Conservation (phyloP, 139 green algal species). For the Desmodesmus armatus region DNA sequence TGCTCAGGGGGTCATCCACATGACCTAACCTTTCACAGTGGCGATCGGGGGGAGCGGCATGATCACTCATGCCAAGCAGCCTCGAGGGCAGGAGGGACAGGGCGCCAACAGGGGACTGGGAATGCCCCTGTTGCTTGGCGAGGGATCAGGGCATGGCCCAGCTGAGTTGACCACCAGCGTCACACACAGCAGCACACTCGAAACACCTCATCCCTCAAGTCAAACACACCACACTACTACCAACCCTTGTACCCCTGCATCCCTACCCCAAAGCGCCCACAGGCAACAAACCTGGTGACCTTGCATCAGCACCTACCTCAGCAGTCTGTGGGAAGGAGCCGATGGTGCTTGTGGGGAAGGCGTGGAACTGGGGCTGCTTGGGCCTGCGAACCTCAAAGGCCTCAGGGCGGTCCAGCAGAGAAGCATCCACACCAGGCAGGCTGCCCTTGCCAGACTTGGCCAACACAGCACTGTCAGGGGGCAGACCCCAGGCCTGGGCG, state of each 20-base stretch:
- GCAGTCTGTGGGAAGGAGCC: slow-evolving; percentile 93
- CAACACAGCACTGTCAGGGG: slow-evolving; percentile 24
- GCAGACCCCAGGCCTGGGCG: slow-evolving; percentile 1
- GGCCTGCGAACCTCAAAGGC: slow-evolving; percentile 65
- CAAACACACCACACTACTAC: too few relatives aligned
- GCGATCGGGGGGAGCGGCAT: slow-evolving; percentile 11
- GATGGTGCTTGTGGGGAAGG: slow-evolving; percentile 91
- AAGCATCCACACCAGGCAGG: slow-evolving; percentile 22
- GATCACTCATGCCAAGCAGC: slow-evolving; percentile 35
- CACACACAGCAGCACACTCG: too few relatives aligned
- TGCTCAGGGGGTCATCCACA: slow-evolving; percentile 44
- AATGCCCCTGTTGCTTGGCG: too few relatives aligned
- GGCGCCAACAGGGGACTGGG: not conserved
- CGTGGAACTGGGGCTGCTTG: slow-evolving; percentile 56
- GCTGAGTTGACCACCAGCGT: too few relatives aligned
- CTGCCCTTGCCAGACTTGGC: not conserved
- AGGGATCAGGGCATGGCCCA: slow-evolving; percentile 34
- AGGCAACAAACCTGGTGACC: not conserved
- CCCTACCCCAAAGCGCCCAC: not conserved
- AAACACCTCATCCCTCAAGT: too few relatives aligned
- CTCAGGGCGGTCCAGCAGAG: slow-evolving; percentile 62
- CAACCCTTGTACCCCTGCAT: not conserved
- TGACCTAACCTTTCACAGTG: slow-evolving; percentile 49
- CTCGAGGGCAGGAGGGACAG: not conserved
- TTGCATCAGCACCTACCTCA: slow-evolving; percentile 51